Conservation (phyloP, 495 filamentous ascomycete genomes). For the Neurospora cerealis region DNA sequence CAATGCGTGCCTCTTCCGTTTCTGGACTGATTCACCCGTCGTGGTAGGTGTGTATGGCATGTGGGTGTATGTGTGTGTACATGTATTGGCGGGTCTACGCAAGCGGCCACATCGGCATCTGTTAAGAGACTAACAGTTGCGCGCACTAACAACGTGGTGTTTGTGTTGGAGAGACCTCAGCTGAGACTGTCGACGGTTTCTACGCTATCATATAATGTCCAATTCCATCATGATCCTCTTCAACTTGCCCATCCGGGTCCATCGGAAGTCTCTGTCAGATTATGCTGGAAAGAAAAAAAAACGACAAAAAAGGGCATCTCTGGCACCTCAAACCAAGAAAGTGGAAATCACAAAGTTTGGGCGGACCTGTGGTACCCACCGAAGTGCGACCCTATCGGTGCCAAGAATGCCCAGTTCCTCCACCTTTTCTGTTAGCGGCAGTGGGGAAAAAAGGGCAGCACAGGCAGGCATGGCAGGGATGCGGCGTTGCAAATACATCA, state of each 20-base stretch:
- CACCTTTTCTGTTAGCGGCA: not conserved
- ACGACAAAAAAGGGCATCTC: not conserved
- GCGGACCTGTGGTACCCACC: not conserved
- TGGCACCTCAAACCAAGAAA: not conserved
- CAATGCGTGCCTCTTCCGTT: not conserved
- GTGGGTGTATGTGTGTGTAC: not conserved
- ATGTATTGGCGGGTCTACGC: not conserved
- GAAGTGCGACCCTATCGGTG: not conserved
- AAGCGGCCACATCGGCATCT: not conserved
- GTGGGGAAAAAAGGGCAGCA: not conserved
- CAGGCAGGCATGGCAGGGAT: conserved; percentile 5
- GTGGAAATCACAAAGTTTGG: not conserved
- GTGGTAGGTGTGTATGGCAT: not conserved
- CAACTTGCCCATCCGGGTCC: not conserved
- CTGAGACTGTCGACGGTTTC: not conserved
- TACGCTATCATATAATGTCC: not conserved
- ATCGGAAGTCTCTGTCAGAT: not conserved
- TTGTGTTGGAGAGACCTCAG: not conserved
- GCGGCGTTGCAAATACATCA: conserved; percentile 17
- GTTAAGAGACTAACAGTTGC: not conserved
- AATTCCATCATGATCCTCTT: not conserved
- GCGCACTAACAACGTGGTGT: not conserved
- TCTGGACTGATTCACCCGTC: not conserved
- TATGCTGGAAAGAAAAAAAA: not conserved
- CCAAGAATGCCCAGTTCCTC: not conserved